Conservation (phyloP, 331 rosid species). For the Pyrus hybrid region DNA sequence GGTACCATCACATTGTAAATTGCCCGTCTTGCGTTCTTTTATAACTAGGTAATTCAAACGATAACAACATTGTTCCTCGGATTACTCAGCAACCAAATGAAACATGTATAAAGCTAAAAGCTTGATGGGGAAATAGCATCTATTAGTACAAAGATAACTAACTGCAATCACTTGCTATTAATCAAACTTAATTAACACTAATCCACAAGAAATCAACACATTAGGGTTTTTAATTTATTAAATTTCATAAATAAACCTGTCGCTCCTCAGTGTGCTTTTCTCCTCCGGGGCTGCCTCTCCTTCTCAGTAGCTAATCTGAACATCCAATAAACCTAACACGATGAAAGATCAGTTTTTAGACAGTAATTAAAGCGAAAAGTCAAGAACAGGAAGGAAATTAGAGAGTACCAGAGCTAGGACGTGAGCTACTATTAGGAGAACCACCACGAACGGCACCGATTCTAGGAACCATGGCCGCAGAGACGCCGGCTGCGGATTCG, state of each 20-base stretch:
- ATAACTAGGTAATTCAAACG: background rate
- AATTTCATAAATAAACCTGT: slow-evolving; percentile 1
- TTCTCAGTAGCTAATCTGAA: slow-evolving; percentile 70
- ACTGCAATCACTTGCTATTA: background rate
- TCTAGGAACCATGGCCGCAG: slow-evolving; percentile 71
- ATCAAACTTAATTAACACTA: background rate
- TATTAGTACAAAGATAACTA: background rate
- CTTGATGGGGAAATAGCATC: background rate
- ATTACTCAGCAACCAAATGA: background rate
- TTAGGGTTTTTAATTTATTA: slow-evolving; percentile 28
- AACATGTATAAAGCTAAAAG: background rate
- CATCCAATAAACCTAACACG: slow-evolving; percentile 68
- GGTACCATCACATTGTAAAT: background rate
- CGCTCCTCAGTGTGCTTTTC: slow-evolving; percentile 59
- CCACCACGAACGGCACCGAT: slow-evolving; percentile 41
- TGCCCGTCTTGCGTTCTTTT: background rate
- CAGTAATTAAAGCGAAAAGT: background rate
- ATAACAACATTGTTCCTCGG: background rate
- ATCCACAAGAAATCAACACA: slow-evolving; percentile 14
- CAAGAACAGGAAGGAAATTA: background rate
- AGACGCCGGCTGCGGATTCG: slow-evolving; percentile 32
- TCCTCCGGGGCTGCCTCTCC: slow-evolving; percentile 56
- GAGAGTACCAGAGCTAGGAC: slow-evolving; percentile 72
- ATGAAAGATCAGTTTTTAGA: background rate
- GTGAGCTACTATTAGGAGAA: slow-evolving; percentile 67